These are phyloP conservation scores for Boletus speciosus DNA, from an alignment of 768 basidiomycete genomes.

Conservation along the genomic window DNA sequence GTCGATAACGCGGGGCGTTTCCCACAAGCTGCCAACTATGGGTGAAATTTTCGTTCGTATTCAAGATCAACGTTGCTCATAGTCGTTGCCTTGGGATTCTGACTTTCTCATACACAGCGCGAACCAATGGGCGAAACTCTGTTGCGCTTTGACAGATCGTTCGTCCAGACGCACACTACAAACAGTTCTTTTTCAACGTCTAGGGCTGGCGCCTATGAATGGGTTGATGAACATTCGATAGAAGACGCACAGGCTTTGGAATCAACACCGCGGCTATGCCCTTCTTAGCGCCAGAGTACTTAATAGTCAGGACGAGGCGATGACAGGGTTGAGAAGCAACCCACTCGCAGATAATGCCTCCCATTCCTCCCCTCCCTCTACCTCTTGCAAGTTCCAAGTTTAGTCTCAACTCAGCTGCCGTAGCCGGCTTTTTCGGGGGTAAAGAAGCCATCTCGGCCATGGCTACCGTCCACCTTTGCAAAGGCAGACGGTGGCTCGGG, in stretches of 20 bases:
- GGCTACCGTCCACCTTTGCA: conserved; percentile 30
- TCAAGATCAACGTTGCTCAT: background rate
- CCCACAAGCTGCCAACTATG: background rate
- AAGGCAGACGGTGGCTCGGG: conserved; percentile 32
- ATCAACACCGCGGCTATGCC: no score
- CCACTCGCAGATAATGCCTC: background rate
- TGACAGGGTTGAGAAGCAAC: background rate
- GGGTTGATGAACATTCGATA: background rate
- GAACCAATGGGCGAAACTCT: background rate
- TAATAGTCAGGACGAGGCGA: background rate
- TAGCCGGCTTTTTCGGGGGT: conserved; percentile 36
- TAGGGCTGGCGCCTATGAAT: background rate
- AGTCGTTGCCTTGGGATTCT: background rate
- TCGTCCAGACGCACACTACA: background rate
- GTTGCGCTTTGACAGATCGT: background rate
- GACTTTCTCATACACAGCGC: no score
- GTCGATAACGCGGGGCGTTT: background rate
- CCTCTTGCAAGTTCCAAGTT: conserved; percentile 14
- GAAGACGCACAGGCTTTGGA: background rate
- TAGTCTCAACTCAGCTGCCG: conserved; percentile 28
- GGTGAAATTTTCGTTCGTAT: no score
- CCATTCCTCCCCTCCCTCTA: conserved; percentile 11
- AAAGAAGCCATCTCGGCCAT: conserved; percentile 37
- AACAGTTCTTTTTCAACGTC: background rate
- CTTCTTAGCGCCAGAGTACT: background rate